phyloP scores from a whole-genome alignment of 2,329 filamentous ascomycete species.

The Colletotrichum shisoi region DNA sequence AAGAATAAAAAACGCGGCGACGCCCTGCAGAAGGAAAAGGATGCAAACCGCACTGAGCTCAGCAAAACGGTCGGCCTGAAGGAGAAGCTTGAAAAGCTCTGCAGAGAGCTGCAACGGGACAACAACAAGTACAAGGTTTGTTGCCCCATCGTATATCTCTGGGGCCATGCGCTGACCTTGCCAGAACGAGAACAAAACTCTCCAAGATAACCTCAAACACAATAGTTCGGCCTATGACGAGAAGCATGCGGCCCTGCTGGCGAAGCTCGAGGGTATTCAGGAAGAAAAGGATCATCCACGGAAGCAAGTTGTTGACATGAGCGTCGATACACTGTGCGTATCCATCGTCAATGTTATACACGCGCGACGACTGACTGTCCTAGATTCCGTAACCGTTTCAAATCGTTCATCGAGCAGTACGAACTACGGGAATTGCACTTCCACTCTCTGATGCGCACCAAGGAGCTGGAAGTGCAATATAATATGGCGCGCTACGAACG shows the following conservation, averaged over 20 bases:
- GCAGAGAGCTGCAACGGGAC: constrained; percentile 90
- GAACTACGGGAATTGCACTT: constrained; percentile 95
- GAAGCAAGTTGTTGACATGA: constrained; percentile 81
- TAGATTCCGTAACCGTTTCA: constrained; percentile 86
- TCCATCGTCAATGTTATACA: too few species aligned
- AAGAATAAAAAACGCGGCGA: constrained; percentile 97
- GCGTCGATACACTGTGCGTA: constrained; percentile 66
- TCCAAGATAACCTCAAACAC: constrained; percentile 84
- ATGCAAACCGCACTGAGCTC: constrained; percentile 84
- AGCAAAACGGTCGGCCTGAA: constrained; percentile 91
- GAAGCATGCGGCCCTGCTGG: constrained; percentile 79
- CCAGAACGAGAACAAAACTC: constrained; percentile 89
- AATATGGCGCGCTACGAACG: constrained; percentile 88
- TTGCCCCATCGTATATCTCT: constrained; percentile 27
- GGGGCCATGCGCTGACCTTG: constrained; percentile 24
- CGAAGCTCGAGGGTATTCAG: constrained; percentile 87
- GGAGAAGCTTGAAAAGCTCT: constrained; percentile 96
- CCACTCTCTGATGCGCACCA: constrained; percentile 87
- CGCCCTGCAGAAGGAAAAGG: constrained; percentile 94
- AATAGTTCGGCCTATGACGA: constrained; percentile 85
- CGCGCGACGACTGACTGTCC: constrained; percentile 49
- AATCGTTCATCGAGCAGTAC: constrained; percentile 95
- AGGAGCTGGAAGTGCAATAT: constrained; percentile 94
- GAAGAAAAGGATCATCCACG: constrained; percentile 84
- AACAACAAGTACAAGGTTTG: constrained; percentile 97